Conservation (phyloP, 73 alveolate genomes). For the Stentor coeruleus region DNA sequence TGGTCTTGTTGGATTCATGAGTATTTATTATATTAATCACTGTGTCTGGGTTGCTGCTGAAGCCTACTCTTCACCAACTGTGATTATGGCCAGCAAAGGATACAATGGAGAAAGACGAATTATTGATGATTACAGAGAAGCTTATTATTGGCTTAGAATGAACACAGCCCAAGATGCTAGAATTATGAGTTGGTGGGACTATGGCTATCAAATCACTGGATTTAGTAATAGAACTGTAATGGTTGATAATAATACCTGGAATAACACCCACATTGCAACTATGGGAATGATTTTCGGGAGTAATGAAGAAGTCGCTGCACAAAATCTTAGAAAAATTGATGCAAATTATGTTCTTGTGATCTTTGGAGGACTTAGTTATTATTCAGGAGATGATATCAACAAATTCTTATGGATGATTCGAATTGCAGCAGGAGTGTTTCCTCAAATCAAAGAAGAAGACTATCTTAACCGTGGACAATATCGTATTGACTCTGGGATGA, state of each 20-base stretch:
- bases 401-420: conserved; percentile 87
- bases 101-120: conserved; percentile 53
- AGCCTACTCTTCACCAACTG: conserved; percentile 77
- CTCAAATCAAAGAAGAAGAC: conserved; percentile 32
- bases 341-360: conserved; percentile 67
- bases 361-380: conserved; percentile 4
- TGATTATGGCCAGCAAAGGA: conserved; percentile 32
- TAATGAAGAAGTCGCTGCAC: conserved; percentile 27
- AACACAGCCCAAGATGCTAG: conserved; percentile 80
- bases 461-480: background rate
- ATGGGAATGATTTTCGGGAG: conserved; percentile 64
- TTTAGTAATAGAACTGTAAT: conserved; percentile 82
- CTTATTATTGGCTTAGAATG: conserved; percentile 91
- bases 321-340: conserved; percentile 63
- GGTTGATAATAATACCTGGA: conserved; percentile 93
- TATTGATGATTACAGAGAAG: conserved; percentile 93
- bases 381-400: conserved; percentile 70
- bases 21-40: conserved; percentile 73
- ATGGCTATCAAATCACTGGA: conserved; percentile 89
- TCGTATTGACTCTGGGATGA: conserved; percentile 28
- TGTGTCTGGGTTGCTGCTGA: conserved; percentile 92
- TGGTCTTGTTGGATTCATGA: conserved; percentile 16
- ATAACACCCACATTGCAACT: conserved; percentile 90
- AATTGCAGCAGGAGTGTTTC: conserved; percentile 35
- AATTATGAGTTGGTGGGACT: conserved; percentile 95